Evolutionary conservation across 139 green algal genomes (phyloP), one percentile per base, ranked within the genome.

Genomic region (Microglena sp.): DNA sequence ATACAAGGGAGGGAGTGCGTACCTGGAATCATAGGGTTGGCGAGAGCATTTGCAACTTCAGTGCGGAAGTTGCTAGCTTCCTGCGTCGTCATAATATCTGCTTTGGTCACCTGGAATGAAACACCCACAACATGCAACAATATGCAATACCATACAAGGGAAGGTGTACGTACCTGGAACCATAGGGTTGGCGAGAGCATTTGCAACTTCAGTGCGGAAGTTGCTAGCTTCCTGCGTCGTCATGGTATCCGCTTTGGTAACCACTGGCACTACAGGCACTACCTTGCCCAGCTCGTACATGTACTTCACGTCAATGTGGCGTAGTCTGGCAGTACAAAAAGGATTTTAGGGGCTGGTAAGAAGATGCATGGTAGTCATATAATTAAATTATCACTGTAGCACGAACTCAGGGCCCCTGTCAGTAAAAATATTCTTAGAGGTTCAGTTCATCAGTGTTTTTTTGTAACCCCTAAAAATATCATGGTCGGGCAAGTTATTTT

Each of bases 171-270:
- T 6, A 76, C 70, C 70, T 32, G 70, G 65, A 35, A 81, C 60
- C 74, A 81, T 81, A 32, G 74, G 74, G 74, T 81, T 81, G 64
- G 74, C 67, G 29, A 90, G 77, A 61, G 72, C 72, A 66, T 67
- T 81, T 53, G 81, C 75, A 30, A 89, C 83, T 36, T 89, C 81
- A 24, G 76, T 64, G 32, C 74, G 55, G 63, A 75, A 77, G 0
- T 50, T 77, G 33, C 74, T 72, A 18, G 80, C 82, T 72, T 91
- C 85, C 4, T 70, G 43, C 40, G 86, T 87, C 8, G 79, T 91
- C 85, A 91, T 91, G 4, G 82, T 89, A 68, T 91, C 85, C 0
- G 81, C 77, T 61, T 91, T 91, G 40, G 77, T 87, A 5, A 91
- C 75, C 2, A 91, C 69, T 0, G 85, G 85, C 68, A 91, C 72